Evolutionary conservation across 441 rosid species (phyloP).

Genomic region (Metrosideros polymorpha): DNA sequence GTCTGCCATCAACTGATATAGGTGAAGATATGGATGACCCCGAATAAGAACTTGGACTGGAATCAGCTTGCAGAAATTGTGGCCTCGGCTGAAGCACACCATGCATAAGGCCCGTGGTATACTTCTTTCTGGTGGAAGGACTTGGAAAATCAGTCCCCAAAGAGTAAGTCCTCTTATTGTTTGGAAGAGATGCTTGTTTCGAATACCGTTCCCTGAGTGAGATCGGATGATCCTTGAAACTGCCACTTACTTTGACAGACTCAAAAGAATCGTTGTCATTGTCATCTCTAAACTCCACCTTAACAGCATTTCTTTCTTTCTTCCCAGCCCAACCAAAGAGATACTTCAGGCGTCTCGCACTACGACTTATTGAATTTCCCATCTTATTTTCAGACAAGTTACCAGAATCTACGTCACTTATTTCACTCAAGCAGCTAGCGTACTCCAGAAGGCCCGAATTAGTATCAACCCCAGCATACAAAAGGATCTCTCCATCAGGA

Average conservation of each 20-base stretch:
- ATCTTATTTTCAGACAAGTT: slow-evolving; percentile 15
- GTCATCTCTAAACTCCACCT: slow-evolving; percentile 17
- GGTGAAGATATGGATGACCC: slow-evolving; percentile 31
- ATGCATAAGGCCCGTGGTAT: slow-evolving; percentile 51
- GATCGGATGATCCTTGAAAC: slow-evolving; percentile 22
- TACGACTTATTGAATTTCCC: slow-evolving; percentile 28
- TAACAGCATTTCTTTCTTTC: slow-evolving; percentile 30
- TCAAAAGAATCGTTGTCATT: slow-evolving; percentile 19
- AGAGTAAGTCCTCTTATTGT: slow-evolving; percentile 30
- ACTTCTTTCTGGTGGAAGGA: slow-evolving; percentile 54
- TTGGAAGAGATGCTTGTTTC: slow-evolving; percentile 27
- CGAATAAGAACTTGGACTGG: slow-evolving; percentile 29
- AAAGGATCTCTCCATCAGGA: slow-evolving; percentile 83
- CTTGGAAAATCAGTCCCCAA: slow-evolving; percentile 57
- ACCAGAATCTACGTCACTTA: slow-evolving; percentile 18
- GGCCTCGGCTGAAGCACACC: slow-evolving; percentile 63
- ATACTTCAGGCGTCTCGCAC: slow-evolving; percentile 52
- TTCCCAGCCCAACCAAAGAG: slow-evolving; percentile 58
- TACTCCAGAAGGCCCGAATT: slow-evolving; percentile 38
- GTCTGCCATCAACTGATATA: slow-evolving; percentile 23
- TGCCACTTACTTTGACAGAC: slow-evolving; percentile 6
- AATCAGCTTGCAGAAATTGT: slow-evolving; percentile 20
- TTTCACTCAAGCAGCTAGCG: slow-evolving; percentile 41
- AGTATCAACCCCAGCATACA: slow-evolving; percentile 45
- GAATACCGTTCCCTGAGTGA: slow-evolving; percentile 66